A percentile compares a stretch with the other conserved stretches of the same genome.
Conservation (phyloP, 768 basidiomycete genomes). For the Lactifluus hygrophoroides region DNA sequence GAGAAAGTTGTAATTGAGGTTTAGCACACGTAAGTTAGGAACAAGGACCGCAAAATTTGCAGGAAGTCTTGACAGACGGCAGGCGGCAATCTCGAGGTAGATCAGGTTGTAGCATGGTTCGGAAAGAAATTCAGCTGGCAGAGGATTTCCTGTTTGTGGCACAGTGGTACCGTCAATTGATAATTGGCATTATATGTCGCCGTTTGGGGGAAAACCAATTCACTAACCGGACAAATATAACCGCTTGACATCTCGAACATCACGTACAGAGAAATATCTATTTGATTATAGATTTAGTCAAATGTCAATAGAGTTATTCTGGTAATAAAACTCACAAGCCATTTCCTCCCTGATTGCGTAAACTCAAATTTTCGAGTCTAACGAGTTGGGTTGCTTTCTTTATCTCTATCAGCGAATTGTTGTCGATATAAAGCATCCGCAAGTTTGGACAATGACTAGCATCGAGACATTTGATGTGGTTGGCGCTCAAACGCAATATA, state of each 20-base stretch:
- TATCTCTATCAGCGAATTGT: constrained; percentile 53
- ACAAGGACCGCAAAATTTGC: constrained; percentile 49
- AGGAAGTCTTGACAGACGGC: constrained; percentile 73
- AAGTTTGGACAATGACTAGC: constrained; percentile 53
- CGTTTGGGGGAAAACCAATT: constrained; percentile 2
- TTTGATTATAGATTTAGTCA: constrained; percentile 23
- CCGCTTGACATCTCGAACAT: constrained; percentile 87
- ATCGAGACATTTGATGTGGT: constrained; percentile 62
- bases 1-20: constrained; percentile 96
- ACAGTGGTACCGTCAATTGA: constrained; percentile 18
- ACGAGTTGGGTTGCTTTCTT: constrained; percentile 46
- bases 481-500: constrained; percentile 80
- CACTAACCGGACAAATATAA: constrained; percentile 87
- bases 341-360: constrained; percentile 79
- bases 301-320: constrained; percentile 18
- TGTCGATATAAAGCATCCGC: constrained; percentile 89
- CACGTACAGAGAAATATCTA: constrained; percentile 42
- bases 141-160: constrained; percentile 59
- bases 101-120: constrained; percentile 82
- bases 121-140: constrained; percentile 48
- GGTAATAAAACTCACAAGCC: constrained; percentile 53
- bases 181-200: constrained; percentile 19
- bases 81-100: constrained; percentile 88
- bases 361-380: constrained; percentile 81
- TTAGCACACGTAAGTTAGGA: constrained; percentile 85